Evolutionary conservation across 805 yeast genomes (phyloP), one percentile per base, ranked within the genome.

Genomic region (Aciculoconidium aculeatum): DNA sequence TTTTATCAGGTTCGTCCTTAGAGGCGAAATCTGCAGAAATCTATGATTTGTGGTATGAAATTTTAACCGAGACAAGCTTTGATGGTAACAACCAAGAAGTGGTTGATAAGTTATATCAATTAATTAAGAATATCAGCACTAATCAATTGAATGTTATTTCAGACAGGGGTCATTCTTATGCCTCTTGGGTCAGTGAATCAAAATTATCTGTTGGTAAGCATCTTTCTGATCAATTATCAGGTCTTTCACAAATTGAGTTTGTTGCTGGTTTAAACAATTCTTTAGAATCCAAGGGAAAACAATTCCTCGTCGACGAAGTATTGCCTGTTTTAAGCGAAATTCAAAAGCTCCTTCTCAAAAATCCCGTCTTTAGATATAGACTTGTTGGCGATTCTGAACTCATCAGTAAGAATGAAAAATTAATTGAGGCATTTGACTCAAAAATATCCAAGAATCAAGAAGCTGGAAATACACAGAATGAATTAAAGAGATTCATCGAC

Each of bases 151-250:
- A 88, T 45, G 65, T 72, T 5, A 75, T 92, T 29, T 88, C 95
- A 7, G 92, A 88, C 34, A 65, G 81, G 32, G 98, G 98, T 1
- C 96, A 92, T 49, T 61, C 79, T 2, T 88, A 72, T 55, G 95
- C 97, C 3, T 70, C 76, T 41, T 65, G 76, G 4, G 72, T 63
- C 44, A 78, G 94, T 2, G 64, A 74, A 14, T 70, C 95, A 0
- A 67, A 72, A 16, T 54, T 86, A 3, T 75, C 86, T 2, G 59
- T 71, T 1, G 65, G 76, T 11, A 75, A 74, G 31, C 66, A 75
- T 4, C 65, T 87, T 11, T 65, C 65, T 31, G 94, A 90, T 45
- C 46, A 61, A 7, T 53, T 87, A 10, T 57, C 69, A 19, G 97
- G 97, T n/a, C 62, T 92, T 29, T 72, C 72, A 24, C 95, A 88